These are phyloP conservation scores for Hypoxylon sp. DNA, from an alignment of 2,329 filamentous ascomycete genomes.

Conservation along the genomic window DNA sequence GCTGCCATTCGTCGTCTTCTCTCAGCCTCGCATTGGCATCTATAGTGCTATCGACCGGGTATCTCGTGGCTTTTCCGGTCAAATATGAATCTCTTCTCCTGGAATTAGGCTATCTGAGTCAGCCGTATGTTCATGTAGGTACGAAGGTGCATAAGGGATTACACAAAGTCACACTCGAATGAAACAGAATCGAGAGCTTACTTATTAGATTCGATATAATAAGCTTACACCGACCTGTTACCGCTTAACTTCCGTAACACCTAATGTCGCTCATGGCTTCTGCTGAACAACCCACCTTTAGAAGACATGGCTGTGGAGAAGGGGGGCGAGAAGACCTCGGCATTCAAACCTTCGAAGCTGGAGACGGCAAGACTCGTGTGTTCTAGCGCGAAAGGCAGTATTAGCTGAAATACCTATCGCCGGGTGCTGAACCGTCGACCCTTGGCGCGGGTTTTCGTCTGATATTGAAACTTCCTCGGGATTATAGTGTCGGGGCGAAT, in stretches of 20 bases:
- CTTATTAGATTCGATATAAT: background rate
- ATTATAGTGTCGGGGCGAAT: constrained; percentile 11
- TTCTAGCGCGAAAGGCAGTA: constrained; percentile 22
- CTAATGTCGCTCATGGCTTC: constrained; percentile 7
- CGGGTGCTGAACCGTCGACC: constrained; percentile 18
- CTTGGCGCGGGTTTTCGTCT: constrained; percentile 15
- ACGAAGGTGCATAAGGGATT: background rate
- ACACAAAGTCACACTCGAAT: background rate
- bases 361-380: constrained; percentile 15
- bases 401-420: constrained; percentile 1
- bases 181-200: background rate
- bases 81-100: background rate
- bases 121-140: background rate
- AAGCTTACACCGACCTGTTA: background rate
- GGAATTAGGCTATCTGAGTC: background rate
- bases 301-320: constrained; percentile 21
- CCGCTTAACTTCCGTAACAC: constrained; percentile 12
- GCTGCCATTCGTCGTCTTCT: constrained; percentile 14
- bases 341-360: constrained; percentile 22
- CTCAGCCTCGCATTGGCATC: constrained; percentile 35
- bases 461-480: constrained; percentile 12
- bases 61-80: background rate
- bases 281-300: constrained; percentile 4
- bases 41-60: background rate
- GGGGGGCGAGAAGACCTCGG: constrained; percentile 18